Evolutionary conservation across 352 stramenopile species (phyloP).

Genomic region (Phytophthora cryptogea): DNA sequence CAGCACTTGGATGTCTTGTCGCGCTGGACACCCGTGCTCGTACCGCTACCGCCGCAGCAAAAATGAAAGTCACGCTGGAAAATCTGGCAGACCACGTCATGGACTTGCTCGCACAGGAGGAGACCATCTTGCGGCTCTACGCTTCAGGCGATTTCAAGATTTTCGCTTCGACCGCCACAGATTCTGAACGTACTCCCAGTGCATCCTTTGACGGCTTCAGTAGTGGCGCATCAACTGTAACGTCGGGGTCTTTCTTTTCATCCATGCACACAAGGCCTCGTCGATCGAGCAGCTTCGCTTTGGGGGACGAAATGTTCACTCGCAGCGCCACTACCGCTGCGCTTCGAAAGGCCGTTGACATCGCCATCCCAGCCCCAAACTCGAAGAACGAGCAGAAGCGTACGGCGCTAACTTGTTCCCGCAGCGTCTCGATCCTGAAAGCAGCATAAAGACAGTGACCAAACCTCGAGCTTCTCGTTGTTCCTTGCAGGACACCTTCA

Average conservation of each 20-base stretch:
- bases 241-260: constrained; percentile 19
- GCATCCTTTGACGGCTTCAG: constrained; percentile 42
- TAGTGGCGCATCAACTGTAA: constrained; percentile 28
- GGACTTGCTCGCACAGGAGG: constrained; percentile 59
- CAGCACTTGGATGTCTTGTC: constrained; percentile 62
- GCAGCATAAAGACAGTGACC: constrained; percentile 26
- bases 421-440: constrained; percentile 25
- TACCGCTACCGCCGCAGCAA: constrained; percentile 35
- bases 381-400: constrained; percentile 19
- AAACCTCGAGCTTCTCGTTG: constrained; percentile 11
- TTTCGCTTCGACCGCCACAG: constrained; percentile 46
- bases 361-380: constrained; percentile 2
- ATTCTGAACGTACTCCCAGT: constrained; percentile 14
- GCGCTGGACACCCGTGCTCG: constrained; percentile 57
- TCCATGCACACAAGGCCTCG: constrained; percentile 23
- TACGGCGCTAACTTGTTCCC: constrained; percentile 4
- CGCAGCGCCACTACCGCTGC: constrained; percentile 17
- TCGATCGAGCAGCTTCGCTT: constrained; percentile 50
- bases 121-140: constrained; percentile 66
- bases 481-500: constrained; percentile 12
- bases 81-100: constrained; percentile 66
- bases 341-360: constrained; percentile 18
- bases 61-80: constrained; percentile 64
- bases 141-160: constrained; percentile 67
- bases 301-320: constrained; percentile 39